Conservation (phyloP, 1,284 basidiomycete genomes). For the Pseudomicrostroma phylloplanum region DNA sequence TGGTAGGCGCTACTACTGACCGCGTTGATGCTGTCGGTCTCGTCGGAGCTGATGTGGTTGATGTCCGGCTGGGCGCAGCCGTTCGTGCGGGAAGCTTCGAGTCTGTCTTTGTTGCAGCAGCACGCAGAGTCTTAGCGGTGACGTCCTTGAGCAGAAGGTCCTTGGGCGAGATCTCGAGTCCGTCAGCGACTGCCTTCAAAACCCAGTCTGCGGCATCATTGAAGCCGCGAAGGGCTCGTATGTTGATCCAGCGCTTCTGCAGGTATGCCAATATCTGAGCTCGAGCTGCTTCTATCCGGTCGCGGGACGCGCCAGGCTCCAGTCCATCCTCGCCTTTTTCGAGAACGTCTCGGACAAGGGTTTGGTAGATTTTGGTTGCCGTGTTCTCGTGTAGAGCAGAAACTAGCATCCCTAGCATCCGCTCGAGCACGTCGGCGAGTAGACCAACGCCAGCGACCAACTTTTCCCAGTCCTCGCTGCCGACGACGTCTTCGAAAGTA, state of each 20-base stretch:
- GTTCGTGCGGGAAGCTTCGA: constrained; percentile 8
- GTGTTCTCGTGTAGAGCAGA: constrained; percentile 35
- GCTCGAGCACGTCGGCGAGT: constrained; percentile 35
- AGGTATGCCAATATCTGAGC: constrained; percentile 31
- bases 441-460: constrained; percentile 36
- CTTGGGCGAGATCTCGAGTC: constrained; percentile 27
- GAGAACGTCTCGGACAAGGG: constrained; percentile 37
- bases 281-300: constrained; percentile 29
- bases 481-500: constrained; percentile 30
- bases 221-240: constrained; percentile 73
- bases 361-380: constrained; percentile 31
- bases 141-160: constrained; percentile 30
- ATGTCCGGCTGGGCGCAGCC: not conserved
- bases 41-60: not conserved
- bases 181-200: constrained; percentile 67
- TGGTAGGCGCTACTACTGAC: too few relatives aligned
- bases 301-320: constrained; percentile 11
- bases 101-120: constrained; percentile 6
- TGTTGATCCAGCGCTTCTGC: constrained; percentile 60
- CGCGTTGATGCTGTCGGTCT: not conserved
- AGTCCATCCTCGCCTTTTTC: constrained; percentile 31
- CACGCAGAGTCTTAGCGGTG: not conserved
- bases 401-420: constrained; percentile 32
- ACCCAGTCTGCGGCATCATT: constrained; percentile 74
- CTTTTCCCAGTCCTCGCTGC: constrained; percentile 24